A percentile compares a stretch with the other conserved stretches of the same genome.
Evolutionary conservation across 1,139 yeast genomes (phyloP).

Genomic region (Chernovozyma sophiae-reginae): DNA sequence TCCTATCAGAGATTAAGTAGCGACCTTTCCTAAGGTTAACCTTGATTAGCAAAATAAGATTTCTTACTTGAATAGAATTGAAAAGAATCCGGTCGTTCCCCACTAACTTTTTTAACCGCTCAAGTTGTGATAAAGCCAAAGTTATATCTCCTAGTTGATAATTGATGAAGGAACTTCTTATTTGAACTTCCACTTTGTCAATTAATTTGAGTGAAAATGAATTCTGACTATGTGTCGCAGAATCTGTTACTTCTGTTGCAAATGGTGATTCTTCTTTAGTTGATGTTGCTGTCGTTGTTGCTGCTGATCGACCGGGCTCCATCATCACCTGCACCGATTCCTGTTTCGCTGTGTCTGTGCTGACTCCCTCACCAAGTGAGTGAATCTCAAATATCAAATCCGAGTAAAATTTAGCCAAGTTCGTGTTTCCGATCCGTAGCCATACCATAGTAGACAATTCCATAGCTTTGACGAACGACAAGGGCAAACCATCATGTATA

Average conservation of each 20-base stretch:
- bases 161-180: constrained; percentile 33
- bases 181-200: constrained; percentile 34
- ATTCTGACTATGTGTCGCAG: neutral
- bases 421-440: constrained; percentile 47
- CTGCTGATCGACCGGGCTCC: neutral
- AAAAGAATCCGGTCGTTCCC: constrained; percentile 28
- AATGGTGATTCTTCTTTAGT: constrained; percentile 23
- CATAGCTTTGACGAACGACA: constrained; percentile 42
- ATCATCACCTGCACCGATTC: neutral
- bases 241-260: neutral
- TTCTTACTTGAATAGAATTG: constrained; percentile 35
- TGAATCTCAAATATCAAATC: constrained; percentile 36
- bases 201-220: neutral
- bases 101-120: constrained; percentile 20
- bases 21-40: constrained; percentile 36
- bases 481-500: constrained; percentile 31
- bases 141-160: constrained; percentile 39
- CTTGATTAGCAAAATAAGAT: constrained; percentile 32
- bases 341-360: too few relatives aligned
- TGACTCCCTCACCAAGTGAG: too few relatives aligned
- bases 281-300: constrained; percentile 22
- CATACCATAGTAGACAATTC: constrained; percentile 48
- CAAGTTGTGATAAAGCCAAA: constrained; percentile 26
- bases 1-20: constrained; percentile 22
- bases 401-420: constrained; percentile 42